A percentile compares a stretch with the other conserved stretches of the same genome.
These are phyloP conservation scores for Cladosporium sp. DNA, from an alignment of 2,329 filamentous ascomycete species.

Conservation along the genomic window DNA sequence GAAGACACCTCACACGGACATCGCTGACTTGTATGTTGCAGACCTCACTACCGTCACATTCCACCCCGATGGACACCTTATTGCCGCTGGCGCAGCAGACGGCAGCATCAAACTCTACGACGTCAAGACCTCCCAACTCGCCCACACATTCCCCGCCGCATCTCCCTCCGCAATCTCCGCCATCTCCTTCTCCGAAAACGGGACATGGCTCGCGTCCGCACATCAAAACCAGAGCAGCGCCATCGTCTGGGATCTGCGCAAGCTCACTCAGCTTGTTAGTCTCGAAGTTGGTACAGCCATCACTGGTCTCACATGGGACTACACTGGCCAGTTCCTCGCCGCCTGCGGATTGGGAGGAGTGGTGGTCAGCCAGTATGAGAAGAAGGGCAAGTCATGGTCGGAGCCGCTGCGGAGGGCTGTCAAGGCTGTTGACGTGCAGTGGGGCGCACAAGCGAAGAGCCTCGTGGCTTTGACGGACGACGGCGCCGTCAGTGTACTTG, in stretches of 20 bases:
- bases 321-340: conserved; percentile 87
- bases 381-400: conserved; percentile 80
- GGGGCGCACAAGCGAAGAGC: conserved; percentile 69
- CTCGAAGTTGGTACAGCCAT: conserved; percentile 78
- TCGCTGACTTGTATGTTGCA: conserved; percentile 26
- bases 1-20: too few species aligned
- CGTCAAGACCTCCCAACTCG: conserved; percentile 69
- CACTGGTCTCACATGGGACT: conserved; percentile 78
- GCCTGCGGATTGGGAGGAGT: conserved; percentile 73
- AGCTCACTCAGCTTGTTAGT: conserved; percentile 74
- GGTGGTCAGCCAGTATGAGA: conserved; percentile 83
- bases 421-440: conserved; percentile 65
- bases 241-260: conserved; percentile 86
- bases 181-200: conserved; percentile 89
- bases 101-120: conserved; percentile 87
- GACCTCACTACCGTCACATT: conserved; percentile 74
- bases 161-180: conserved; percentile 61
- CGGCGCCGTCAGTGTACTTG: conserved; percentile 61
- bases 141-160: conserved; percentile 60
- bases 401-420: conserved; percentile 75
- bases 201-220: conserved; percentile 86
- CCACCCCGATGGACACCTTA: conserved; percentile 93
- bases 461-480: conserved; percentile 69
- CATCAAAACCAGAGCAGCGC: conserved; percentile 71
- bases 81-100: conserved; percentile 73